phyloP scores from a whole-genome alignment of 208 protist genomes.

The Trypanosoma lewisi region DNA sequence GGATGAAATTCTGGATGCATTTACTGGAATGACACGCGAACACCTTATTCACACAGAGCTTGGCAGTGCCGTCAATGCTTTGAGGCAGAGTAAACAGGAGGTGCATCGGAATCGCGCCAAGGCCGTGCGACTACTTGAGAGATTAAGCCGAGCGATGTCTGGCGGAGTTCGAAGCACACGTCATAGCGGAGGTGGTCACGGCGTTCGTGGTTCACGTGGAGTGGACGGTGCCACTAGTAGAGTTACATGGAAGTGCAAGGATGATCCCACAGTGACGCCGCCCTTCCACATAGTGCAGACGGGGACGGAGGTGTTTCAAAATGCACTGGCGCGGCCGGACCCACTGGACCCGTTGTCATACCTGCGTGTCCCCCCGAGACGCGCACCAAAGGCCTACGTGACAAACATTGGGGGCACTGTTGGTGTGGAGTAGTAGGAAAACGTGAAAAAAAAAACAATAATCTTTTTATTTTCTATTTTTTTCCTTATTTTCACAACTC shows the following conservation, averaged over 20 bases:
- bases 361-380: slow-evolving; percentile 59
- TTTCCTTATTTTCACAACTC: slow-evolving; percentile 5
- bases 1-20: slow-evolving; percentile 47
- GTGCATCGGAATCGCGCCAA: slow-evolving; percentile 61
- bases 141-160: slow-evolving; percentile 56
- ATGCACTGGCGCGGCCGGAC: slow-evolving; percentile 57
- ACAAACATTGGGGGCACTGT: slow-evolving; percentile 61
- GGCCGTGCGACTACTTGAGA: slow-evolving; percentile 62
- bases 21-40: slow-evolving; percentile 64
- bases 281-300: slow-evolving; percentile 74
- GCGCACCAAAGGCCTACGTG: slow-evolving; percentile 45
- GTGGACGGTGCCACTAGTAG: background rate
- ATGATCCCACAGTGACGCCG: slow-evolving; percentile 55
- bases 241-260: slow-evolving; percentile 65
- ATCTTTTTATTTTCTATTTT: slow-evolving; percentile 5
- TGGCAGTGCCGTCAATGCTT: slow-evolving; percentile 62
- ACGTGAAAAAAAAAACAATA: background rate
- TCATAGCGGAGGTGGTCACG: slow-evolving; percentile 1
- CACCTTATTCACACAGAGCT: slow-evolving; percentile 68
- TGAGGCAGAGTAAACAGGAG: slow-evolving; percentile 58
- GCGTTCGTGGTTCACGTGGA: background rate
- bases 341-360: slow-evolving; percentile 82
- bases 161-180: slow-evolving; percentile 14
- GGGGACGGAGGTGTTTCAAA: slow-evolving; percentile 66
- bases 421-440: no score